Evolutionary conservation across 2,329 filamentous ascomycete species (phyloP).

Genomic region (Drechslerella stenobrocha): DNA sequence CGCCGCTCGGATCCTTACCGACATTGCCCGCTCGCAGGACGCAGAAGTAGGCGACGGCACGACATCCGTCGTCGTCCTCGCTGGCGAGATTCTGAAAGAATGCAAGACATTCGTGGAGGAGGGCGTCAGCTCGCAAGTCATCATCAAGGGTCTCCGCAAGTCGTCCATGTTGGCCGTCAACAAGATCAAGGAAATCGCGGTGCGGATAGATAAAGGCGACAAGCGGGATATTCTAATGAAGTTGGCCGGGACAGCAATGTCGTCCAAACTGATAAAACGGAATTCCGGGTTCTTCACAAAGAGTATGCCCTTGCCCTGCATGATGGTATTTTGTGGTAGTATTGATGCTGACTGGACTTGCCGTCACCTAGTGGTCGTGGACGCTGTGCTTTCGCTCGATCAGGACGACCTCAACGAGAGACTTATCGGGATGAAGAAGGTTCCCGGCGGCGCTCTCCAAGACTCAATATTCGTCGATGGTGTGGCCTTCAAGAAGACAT

Average conservation of each 20-base stretch:
- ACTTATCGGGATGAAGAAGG: slow-evolving; percentile 97
- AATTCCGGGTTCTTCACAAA: slow-evolving; percentile 97
- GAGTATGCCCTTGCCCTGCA: slow-evolving; percentile 63
- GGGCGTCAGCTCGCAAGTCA: slow-evolving; percentile 94
- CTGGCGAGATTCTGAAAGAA: slow-evolving; percentile 97
- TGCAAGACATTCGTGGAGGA: slow-evolving; percentile 94
- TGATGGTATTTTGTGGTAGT: neutral
- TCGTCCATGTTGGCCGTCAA: slow-evolving; percentile 90
- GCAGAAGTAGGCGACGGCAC: slow-evolving; percentile 98
- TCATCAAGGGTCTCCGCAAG: slow-evolving; percentile 92
- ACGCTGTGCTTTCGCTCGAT: slow-evolving; percentile 91
- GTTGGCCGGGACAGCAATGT: slow-evolving; percentile 95
- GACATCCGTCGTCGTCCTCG: slow-evolving; percentile 93
- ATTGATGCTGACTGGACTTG: slow-evolving; percentile 13
- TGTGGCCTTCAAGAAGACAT: slow-evolving; percentile 99
- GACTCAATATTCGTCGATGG: slow-evolving; percentile 97
- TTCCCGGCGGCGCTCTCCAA: slow-evolving; percentile 91
- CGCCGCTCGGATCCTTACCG: slow-evolving; percentile 92
- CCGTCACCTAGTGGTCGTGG: slow-evolving; percentile 77
- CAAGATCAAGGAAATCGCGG: slow-evolving; percentile 97
- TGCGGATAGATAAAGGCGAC: slow-evolving; percentile 79
- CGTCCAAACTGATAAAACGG: slow-evolving; percentile 97
- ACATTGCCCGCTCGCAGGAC: slow-evolving; percentile 98
- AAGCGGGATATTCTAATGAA: slow-evolving; percentile 85
- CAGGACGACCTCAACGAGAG: slow-evolving; percentile 98